phyloP scores from a whole-genome alignment of 768 basidiomycete genomes.

The Boletales sp. region DNA sequence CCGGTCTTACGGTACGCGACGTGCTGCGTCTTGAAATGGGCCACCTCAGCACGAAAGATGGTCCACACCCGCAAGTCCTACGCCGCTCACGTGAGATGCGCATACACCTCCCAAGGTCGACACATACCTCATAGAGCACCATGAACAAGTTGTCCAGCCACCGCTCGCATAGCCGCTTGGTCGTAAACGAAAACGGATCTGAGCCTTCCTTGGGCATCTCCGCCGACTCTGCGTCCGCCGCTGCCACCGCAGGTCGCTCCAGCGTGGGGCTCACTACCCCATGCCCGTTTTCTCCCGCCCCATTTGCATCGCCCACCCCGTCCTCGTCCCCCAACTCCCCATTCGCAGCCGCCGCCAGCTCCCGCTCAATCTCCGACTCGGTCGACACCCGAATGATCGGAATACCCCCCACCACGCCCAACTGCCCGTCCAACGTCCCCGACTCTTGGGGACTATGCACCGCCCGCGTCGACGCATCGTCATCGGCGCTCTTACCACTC shows the following conservation, averaged over 20 bases:
- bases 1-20: constrained; percentile 97
- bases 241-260: constrained; percentile 41
- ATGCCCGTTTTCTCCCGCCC: constrained; percentile 7
- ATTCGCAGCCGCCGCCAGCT: constrained; percentile 28
- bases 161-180: constrained; percentile 93
- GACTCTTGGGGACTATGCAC: constrained; percentile 38
- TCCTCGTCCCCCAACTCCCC: constrained; percentile 17
- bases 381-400: constrained; percentile 78
- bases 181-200: constrained; percentile 87
- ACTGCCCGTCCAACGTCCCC: constrained; percentile 24
- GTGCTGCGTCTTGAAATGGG: constrained; percentile 98
- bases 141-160: constrained; percentile 99
- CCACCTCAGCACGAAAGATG: constrained; percentile 97
- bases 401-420: constrained; percentile 28
- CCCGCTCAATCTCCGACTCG: constrained; percentile 57
- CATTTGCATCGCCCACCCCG: constrained; percentile 16
- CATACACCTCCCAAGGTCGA: background rate
- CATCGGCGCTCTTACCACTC: constrained; percentile 37
- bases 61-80: constrained; percentile 98
- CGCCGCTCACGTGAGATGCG: background rate
- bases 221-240: constrained; percentile 28
- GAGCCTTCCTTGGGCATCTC: constrained; percentile 30
- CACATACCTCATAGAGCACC: constrained; percentile 89
- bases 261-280: constrained; percentile 27
- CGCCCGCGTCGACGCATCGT: constrained; percentile 68